Conservation (phyloP, 192 early-diverging fungal genomes). For the Coemansia sp. region DNA sequence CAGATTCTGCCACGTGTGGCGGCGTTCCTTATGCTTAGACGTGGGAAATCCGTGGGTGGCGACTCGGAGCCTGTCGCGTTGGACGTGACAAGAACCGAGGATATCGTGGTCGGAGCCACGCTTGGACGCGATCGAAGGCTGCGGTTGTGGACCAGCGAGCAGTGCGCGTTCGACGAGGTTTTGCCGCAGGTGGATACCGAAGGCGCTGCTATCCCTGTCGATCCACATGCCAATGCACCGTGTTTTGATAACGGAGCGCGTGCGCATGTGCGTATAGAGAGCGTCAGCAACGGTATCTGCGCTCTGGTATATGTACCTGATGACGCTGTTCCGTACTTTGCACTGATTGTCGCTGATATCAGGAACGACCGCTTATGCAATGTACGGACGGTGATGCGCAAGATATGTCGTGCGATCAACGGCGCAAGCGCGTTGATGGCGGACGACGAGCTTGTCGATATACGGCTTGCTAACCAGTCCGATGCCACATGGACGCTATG, state of each 20-base stretch:
- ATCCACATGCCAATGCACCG: conserved; percentile 25
- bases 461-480: conserved; percentile 16
- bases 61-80: conserved; percentile 29
- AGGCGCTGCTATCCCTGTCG: conserved; percentile 29
- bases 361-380: conserved; percentile 14
- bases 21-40: conserved; percentile 41
- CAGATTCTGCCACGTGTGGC: conserved; percentile 37
- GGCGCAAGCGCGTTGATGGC: conserved; percentile 54
- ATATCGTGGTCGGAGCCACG: conserved; percentile 37
- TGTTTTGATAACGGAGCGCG: conserved; percentile 19
- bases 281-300: conserved; percentile 17
- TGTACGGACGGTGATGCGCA: conserved; percentile 48
- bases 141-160: conserved; percentile 43
- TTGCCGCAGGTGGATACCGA: conserved; percentile 42
- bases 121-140: conserved; percentile 52
- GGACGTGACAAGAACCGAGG: conserved; percentile 18
- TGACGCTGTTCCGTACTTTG: conserved; percentile 53
- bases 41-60: conserved; percentile 14
- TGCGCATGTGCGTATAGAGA: conserved; percentile 31
- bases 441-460: conserved; percentile 50
- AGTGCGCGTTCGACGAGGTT: conserved; percentile 40
- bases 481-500: conserved; percentile 32
- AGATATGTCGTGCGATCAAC: conserved; percentile 46
- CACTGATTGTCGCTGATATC: conserved; percentile 21
- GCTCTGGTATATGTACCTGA: conserved; percentile 57